Conservation (phyloP, 768 basidiomycete species). For the Podaxis mareebaensis region DNA sequence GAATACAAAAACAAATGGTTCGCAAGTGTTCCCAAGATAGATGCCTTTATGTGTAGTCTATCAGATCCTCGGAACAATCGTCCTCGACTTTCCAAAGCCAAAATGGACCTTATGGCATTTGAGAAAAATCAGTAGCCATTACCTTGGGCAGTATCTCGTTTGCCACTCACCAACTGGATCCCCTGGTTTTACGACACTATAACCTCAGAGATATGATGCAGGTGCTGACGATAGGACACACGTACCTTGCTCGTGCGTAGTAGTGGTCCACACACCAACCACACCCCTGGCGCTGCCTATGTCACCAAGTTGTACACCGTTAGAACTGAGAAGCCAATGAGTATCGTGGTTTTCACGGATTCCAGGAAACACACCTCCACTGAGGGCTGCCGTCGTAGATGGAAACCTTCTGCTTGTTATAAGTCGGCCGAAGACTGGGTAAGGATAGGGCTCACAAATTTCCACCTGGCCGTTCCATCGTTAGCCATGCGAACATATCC, state of each 20-base stretch:
- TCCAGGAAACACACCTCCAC: conserved; percentile 51
- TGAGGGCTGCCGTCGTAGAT: conserved; percentile 53
- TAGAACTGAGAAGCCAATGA: conserved; percentile 44
- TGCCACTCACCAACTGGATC: conserved; percentile 61
- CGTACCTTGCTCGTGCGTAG: conserved; percentile 54
- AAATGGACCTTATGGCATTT: conserved; percentile 53
- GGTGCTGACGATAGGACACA: conserved; percentile 1
- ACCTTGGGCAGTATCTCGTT: neutral
- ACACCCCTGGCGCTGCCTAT: conserved; percentile 67
- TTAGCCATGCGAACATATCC: conserved; percentile 51
- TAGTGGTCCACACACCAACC: conserved; percentile 69
- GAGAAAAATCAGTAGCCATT: neutral
- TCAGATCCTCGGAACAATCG: conserved; percentile 34
- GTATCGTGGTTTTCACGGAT: neutral
- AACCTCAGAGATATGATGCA: neutral
- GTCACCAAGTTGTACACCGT: conserved; percentile 66
- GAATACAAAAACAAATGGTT: neutral
- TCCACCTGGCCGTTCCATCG: conserved; percentile 52
- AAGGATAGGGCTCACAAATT: conserved; percentile 48
- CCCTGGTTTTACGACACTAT: conserved; percentile 30
- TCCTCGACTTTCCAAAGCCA: conserved; percentile 68
- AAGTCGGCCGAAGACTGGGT: conserved; percentile 5
- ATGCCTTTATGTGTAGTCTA: conserved; percentile 31
- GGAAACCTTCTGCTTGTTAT: conserved; percentile 42
- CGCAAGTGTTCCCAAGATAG: neutral